Conservation (phyloP, 1,284 basidiomycete species). For the Amylostereum chailletii region DNA sequence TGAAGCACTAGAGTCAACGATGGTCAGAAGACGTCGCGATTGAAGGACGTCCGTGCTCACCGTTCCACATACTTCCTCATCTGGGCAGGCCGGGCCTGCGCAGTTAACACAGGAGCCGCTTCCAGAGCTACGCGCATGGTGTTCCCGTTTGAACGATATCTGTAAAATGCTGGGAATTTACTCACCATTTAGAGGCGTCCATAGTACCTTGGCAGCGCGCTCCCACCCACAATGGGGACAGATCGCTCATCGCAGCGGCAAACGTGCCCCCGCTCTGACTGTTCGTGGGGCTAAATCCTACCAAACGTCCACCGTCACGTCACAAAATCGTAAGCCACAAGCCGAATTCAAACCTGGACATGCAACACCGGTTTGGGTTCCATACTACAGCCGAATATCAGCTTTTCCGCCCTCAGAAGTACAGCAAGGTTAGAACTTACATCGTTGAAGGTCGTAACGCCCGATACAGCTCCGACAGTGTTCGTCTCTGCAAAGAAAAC, state of each 20-base stretch:
- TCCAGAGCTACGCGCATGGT: constrained; percentile 14
- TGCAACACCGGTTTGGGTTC: constrained; percentile 21
- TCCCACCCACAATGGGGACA: constrained; percentile 26
- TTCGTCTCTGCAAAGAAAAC: not conserved
- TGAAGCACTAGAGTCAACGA: constrained; percentile 12
- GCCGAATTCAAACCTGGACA: constrained; percentile 16
- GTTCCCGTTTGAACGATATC: not conserved
- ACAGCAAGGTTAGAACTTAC: constrained; percentile 14
- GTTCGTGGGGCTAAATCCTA: constrained; percentile 21
- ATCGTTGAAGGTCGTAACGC: constrained; percentile 24
- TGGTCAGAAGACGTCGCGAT: too few relatives aligned
- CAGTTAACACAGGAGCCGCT: constrained; percentile 21
- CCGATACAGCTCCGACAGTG: constrained; percentile 10
- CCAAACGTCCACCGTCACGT: not conserved
- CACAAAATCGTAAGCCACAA: not conserved
- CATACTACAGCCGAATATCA: constrained; percentile 14
- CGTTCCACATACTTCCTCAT: constrained; percentile 16
- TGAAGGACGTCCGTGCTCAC: constrained; percentile 2
- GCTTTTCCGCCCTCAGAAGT: constrained; percentile 5
- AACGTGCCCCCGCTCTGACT: constrained; percentile 22
- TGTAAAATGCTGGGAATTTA: too few relatives aligned
- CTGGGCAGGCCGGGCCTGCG: constrained; percentile 18
- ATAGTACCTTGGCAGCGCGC: constrained; percentile 20
- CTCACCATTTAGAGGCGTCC: constrained; percentile 22
- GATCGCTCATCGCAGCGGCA: constrained; percentile 25